Evolutionary conservation across 805 yeast genomes (phyloP), one percentile per base, ranked within the genome.

Genomic region (Blastobotrys peoriensis): DNA sequence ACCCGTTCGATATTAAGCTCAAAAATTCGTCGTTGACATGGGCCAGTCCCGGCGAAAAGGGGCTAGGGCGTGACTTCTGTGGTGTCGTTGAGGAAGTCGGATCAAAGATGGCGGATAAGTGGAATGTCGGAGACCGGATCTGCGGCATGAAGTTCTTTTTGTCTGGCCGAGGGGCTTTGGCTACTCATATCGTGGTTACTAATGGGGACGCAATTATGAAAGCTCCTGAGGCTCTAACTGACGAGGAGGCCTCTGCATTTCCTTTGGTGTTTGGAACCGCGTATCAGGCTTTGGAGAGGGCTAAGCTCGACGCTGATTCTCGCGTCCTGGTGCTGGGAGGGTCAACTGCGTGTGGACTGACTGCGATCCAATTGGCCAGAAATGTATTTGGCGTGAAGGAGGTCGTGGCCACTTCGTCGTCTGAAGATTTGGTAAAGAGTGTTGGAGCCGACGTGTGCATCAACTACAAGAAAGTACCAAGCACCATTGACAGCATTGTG

Each of bases 241-340:
- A 68, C 44, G 74, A 65, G 30, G 75, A 79, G 53, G 86, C 89
- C 40, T 83, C 84, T 2, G 74, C 86, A 1, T 73, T 75, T 63
- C 83, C 86, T 0, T 62, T 81, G 51, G 81, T 77, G 0, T 76
- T 73, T 51, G 76, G 78, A 16, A 81, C 94, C 3, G 89, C 91
- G 0, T 70, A 57, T 51, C 58, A 66, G 40, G 57, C 70, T 40
- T 59, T 73, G 23, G 57, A 59, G 5, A 47, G 55, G 4, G 67
- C 69, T 45, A 59, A 62, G 27, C 63, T 75, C 17, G 67, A 65
- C 33, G 66, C 67, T 8, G 66, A 67, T 6, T 66, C 77, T 3
- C 73, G 70, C 46, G 75, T 83, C 3, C 67, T 84, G 39, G 71
- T 86, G 17, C 65, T 83, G 38, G 95, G 95, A 33, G 91, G 83